Percentiles rank a stretch among this genome's conserved stretches.
These are phyloP conservation scores for Exophiala sp. DNA, from an alignment of 2,329 filamentous ascomycete genomes.

Conservation along the genomic window DNA sequence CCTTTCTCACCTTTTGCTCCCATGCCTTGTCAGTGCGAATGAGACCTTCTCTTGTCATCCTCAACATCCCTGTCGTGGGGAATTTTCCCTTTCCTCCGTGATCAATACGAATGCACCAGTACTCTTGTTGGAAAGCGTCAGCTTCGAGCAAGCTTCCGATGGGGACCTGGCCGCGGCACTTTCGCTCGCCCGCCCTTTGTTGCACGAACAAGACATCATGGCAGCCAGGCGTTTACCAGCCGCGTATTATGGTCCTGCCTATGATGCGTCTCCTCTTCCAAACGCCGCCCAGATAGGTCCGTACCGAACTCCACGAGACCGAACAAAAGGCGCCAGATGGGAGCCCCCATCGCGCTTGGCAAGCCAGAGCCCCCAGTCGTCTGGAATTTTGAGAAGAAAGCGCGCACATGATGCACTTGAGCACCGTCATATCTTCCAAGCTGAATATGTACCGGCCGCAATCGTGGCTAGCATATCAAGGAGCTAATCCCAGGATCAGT, in stretches of 20 bases:
- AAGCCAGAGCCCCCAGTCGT: background rate
- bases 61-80: background rate
- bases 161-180: background rate
- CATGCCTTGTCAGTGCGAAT: background rate
- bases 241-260: constrained; percentile 6
- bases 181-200: background rate
- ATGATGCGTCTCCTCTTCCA: constrained; percentile 13
- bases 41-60: background rate
- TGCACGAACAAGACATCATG: background rate
- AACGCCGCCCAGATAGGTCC: constrained; percentile 16
- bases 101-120: constrained; percentile 11
- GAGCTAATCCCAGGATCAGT: no score
- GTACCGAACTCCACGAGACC: constrained; percentile 9
- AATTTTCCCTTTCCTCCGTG: background rate
- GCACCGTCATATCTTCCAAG: background rate
- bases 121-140: constrained; percentile 1
- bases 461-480: constrained; percentile 8
- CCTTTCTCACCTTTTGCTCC: background rate
- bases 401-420: constrained; percentile 6
- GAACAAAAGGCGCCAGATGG: constrained; percentile 4
- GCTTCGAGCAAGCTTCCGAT: background rate
- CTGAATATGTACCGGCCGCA: constrained; percentile 5
- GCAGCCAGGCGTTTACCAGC: constrained; percentile 5
- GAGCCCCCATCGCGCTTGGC: background rate
- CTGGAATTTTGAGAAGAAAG: background rate